phyloP scores from a whole-genome alignment of 371 early-diverging fungal genomes.

The Rhizopus delemar region DNA sequence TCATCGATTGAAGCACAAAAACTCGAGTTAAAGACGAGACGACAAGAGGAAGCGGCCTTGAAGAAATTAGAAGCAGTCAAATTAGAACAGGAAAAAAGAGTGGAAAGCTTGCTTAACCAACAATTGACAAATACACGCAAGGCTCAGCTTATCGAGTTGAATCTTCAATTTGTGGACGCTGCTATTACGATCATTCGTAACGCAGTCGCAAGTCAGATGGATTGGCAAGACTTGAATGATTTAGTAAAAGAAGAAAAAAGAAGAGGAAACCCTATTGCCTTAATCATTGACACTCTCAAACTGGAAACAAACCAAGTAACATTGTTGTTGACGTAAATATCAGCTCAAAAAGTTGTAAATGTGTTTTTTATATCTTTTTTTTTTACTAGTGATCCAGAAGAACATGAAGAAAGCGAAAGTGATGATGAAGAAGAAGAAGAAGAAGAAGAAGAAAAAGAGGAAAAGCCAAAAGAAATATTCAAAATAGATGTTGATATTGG shows the following conservation, averaged over 20 bases:
- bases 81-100: conserved; percentile 78
- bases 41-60: conserved; percentile 75
- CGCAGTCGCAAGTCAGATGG: conserved; percentile 91
- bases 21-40: conserved; percentile 65
- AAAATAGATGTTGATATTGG: conserved; percentile 86
- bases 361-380: background rate
- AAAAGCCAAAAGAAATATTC: conserved; percentile 26
- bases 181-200: conserved; percentile 83
- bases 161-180: conserved; percentile 83
- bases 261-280: conserved; percentile 79
- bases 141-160: conserved; percentile 83
- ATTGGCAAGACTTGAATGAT: conserved; percentile 92
- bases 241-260: conserved; percentile 82
- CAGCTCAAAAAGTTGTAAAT: background rate
- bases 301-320: conserved; percentile 76
- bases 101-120: conserved; percentile 68
- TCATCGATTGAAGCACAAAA: conserved; percentile 90
- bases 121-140: conserved; percentile 66
- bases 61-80: conserved; percentile 84
- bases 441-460: conserved; percentile 33
- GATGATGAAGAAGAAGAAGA: conserved; percentile 45
- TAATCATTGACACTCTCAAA: conserved; percentile 70
- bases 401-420: conserved; percentile 21
- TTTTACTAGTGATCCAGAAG: conserved; percentile 40
- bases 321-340: conserved; percentile 49